Evolutionary conservation across 140 eudicot genomes (phyloP), one percentile per base, ranked within the genome.

Genomic region (Flaveria floridana): DNA sequence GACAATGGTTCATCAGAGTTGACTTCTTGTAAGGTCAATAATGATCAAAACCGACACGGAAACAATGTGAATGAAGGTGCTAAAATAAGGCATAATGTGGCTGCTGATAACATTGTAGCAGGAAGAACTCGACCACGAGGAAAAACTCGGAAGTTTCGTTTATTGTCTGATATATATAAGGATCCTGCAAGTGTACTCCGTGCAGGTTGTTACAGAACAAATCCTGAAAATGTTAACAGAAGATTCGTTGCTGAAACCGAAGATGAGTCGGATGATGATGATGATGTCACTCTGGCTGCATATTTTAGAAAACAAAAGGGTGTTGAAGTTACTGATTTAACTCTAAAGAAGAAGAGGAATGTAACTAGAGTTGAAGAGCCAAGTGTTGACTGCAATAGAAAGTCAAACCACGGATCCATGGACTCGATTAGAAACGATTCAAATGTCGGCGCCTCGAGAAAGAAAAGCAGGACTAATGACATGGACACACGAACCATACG

Each of bases 101-200:
- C 21, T 62, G 72, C 20, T 21, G 72, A 74, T 56, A 20, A 73
- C 48, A 20, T 23, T 16, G 55, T 55, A 46, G 9, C 19, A 7
- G 58, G 73, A 72, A 72, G 68, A 58, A 72, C 14, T 23, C 25
- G 39, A 42, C 57, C 56, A 14, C 68, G 65, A 69, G 70, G 65
- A 59, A 78, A 70, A 46, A 25, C 41, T 25, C 14, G 13, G 12
- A 81, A 76, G 58, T 73, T 19, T 20, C 74, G 78, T 58, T 57
- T 81, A 70, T 68, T 81, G 15, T 42, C 85, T 14, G 82, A 76
- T 72, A 65, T 76, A 37, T 71, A 70, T 44, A 76, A 69, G 25
- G 82, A 76, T 51, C 64, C 71, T 37, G 73, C 82, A 15, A 41
- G 72, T 16, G 50, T n/a, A 16, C 50, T 34, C 10, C 50, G 50